Percentiles rank a stretch among this genome's conserved stretches.
Evolutionary conservation across 208 protist genomes (phyloP).

Genomic region (Leishmania aethiopica): DNA sequence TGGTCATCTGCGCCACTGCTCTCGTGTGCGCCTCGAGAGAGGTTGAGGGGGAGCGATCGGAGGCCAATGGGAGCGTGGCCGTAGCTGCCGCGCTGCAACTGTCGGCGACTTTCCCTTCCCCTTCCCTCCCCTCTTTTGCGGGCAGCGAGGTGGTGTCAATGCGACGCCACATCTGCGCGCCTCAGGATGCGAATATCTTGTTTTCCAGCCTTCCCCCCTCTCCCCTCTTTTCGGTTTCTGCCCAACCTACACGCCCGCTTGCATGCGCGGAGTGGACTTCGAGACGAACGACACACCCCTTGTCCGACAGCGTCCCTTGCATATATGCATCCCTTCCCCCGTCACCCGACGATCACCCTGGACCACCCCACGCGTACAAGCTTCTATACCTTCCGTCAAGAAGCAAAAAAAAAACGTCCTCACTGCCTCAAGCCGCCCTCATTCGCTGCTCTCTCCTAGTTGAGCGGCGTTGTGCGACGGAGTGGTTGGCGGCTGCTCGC

Average conservation of each 20-base stretch:
- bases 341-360: background rate
- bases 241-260: background rate
- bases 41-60: background rate
- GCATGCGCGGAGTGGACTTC: background rate
- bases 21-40: background rate
- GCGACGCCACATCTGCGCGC: background rate
- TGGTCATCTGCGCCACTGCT: too few species aligned
- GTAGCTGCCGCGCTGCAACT: background rate
- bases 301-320: background rate
- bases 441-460: too few species aligned
- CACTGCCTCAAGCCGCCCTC: background rate
- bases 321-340: background rate
- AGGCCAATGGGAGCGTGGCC: background rate
- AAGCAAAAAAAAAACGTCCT: background rate
- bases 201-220: background rate
- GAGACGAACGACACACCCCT: background rate
- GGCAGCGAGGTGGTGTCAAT: background rate
- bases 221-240: background rate
- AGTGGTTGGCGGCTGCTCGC: background rate
- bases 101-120: background rate
- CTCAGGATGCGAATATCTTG: background rate
- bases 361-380: constrained; percentile 2
- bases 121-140: background rate
- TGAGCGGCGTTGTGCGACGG: background rate
- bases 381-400: background rate